phyloP scores from a whole-genome alignment of 139 green algal species.

The Chlamydomonas incerta region DNA sequence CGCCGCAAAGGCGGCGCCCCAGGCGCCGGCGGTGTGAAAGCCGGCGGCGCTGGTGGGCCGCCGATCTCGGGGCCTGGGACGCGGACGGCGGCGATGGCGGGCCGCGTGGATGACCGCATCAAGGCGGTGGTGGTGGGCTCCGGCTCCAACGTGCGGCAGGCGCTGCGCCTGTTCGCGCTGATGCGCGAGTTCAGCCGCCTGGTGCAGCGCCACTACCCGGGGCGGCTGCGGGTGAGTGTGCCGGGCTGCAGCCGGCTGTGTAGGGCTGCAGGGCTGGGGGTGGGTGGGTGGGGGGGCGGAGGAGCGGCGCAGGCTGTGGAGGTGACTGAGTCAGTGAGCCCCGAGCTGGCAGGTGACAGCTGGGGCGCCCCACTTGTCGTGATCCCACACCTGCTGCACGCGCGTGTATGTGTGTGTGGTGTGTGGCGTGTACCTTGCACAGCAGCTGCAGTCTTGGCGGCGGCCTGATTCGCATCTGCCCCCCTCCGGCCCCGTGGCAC shows the following conservation, averaged over 20 bases:
- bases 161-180: conserved; percentile 3
- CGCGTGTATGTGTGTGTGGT: too few relatives aligned
- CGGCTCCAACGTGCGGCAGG: conserved; percentile 40
- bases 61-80: too few relatives aligned
- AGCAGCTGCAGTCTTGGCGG: too few relatives aligned
- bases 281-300: background rate
- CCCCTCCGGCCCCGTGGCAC: too few relatives aligned
- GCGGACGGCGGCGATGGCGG: background rate
- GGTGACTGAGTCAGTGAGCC: too few relatives aligned
- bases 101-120: conserved; percentile 29
- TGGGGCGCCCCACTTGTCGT: too few relatives aligned
- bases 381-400: too few relatives aligned
- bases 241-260: too few relatives aligned
- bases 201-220: conserved; percentile 41
- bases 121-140: conserved; percentile 20
- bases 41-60: background rate
- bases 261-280: background rate
- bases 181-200: conserved; percentile 8
- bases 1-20: background rate
- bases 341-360: too few relatives aligned
- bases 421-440: too few relatives aligned
- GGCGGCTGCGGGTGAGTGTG: conserved; percentile 9
- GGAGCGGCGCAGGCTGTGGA: too few relatives aligned
- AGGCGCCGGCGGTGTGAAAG: background rate
- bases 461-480: too few relatives aligned